Percentiles rank a stretch among this genome's conserved stretches.
Conservation (phyloP, 140 eudicot genomes). For the Erigeron philadelphicus region DNA sequence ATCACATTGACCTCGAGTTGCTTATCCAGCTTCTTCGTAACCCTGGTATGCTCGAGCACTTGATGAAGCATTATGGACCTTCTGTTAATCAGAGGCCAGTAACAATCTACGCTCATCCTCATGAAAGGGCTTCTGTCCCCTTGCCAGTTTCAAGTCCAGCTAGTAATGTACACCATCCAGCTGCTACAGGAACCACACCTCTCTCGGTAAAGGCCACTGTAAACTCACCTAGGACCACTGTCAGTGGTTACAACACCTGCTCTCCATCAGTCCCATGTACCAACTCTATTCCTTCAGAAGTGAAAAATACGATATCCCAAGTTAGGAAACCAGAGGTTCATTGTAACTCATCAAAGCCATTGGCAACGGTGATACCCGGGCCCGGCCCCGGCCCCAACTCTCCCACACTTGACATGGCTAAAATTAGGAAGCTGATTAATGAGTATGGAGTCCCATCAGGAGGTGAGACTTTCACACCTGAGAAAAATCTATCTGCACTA, state of each 20-base stretch:
- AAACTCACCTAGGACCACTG: neutral
- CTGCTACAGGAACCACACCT: neutral
- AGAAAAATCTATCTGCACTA: neutral
- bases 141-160: constrained; percentile 5
- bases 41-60: neutral
- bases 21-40: neutral
- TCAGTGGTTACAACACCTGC: neutral
- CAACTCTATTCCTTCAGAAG: constrained; percentile 11
- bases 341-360: neutral
- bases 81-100: neutral
- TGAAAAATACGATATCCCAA: neutral
- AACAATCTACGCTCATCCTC: constrained; percentile 10
- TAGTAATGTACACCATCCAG: neutral
- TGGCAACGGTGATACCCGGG: neutral
- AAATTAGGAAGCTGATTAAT: constrained; percentile 22
- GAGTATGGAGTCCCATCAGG: constrained; percentile 12
- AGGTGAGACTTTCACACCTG: neutral
- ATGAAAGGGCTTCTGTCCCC: neutral
- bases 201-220: neutral
- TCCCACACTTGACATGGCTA: constrained; percentile 4
- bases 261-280: constrained; percentile 20
- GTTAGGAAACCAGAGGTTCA: constrained; percentile 10
- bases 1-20: neutral
- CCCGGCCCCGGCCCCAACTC: neutral
- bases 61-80: constrained; percentile 11